phyloP scores from a whole-genome alignment of 2,329 filamentous ascomycete genomes.

The Ophiostoma pallidulum region DNA sequence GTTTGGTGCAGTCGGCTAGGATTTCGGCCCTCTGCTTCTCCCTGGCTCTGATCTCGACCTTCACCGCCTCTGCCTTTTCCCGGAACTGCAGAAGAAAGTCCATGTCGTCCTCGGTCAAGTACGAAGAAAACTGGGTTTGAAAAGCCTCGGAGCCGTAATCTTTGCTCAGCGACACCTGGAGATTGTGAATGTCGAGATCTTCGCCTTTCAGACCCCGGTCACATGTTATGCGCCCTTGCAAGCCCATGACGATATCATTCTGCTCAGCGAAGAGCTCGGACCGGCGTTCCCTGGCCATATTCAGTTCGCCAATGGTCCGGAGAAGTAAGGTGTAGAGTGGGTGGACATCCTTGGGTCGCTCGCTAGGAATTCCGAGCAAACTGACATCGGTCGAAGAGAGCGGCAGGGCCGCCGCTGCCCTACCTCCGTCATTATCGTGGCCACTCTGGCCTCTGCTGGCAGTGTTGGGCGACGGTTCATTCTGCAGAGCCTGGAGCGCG shows the following conservation, averaged over 20 bases:
- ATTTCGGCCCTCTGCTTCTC: slow-evolving; percentile 29
- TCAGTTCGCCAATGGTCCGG: slow-evolving; percentile 34
- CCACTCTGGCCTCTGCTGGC: too few relatives aligned
- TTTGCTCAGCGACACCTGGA: slow-evolving; percentile 20
- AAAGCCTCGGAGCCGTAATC: slow-evolving; percentile 18
- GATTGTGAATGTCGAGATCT: slow-evolving; percentile 29
- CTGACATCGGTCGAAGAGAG: slow-evolving; percentile 5
- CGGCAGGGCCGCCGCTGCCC: too few relatives aligned
- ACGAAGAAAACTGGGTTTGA: slow-evolving; percentile 13
- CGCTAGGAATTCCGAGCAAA: slow-evolving; percentile 22
- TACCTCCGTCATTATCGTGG: too few relatives aligned
- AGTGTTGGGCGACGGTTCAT: too few relatives aligned
- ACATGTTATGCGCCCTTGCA: slow-evolving; percentile 18
- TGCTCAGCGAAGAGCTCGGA: slow-evolving; percentile 34
- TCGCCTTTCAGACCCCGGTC: slow-evolving; percentile 17
- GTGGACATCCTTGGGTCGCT: slow-evolving; percentile 29
- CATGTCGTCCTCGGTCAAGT: slow-evolving; percentile 28
- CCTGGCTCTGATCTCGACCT: slow-evolving; percentile 22
- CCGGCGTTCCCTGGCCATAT: slow-evolving; percentile 38
- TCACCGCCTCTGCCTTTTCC: background rate
- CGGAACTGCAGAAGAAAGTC: slow-evolving; percentile 38
- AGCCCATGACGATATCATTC: slow-evolving; percentile 29
- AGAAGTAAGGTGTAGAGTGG: slow-evolving; percentile 38
- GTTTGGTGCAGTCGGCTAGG: slow-evolving; percentile 31
- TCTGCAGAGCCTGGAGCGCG: too few relatives aligned